These are phyloP conservation scores for Oryza longistaminata DNA, from an alignment of 176 grass and related monocot species.

Conservation along the genomic window DNA sequence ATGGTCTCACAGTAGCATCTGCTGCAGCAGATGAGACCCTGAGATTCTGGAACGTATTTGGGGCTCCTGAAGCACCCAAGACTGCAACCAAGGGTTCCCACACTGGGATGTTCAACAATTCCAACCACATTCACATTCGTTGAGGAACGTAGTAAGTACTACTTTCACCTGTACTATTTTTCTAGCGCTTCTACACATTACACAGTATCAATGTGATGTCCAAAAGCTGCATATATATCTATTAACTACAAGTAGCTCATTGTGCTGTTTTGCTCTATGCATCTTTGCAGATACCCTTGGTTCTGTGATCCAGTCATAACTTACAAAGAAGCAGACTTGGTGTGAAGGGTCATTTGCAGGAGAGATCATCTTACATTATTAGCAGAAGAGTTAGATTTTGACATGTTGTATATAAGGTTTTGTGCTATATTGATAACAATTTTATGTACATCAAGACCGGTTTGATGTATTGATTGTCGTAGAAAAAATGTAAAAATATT, in stretches of 20 bases:
- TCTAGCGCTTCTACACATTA: not conserved
- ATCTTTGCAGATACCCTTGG: not conserved
- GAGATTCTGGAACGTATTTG: slow-evolving; percentile 65
- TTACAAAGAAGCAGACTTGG: not conserved
- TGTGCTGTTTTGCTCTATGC: not conserved
- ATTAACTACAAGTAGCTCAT: not conserved
- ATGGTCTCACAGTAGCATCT: slow-evolving; percentile 65
- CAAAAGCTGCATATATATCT: not conserved
- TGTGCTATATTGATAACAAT: slow-evolving; percentile 24
- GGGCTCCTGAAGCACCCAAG: slow-evolving; percentile 50
- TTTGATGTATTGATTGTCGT: slow-evolving; percentile 24
- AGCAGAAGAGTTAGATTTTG: not conserved
- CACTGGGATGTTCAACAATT: slow-evolving; percentile 53
- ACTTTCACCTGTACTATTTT: not conserved
- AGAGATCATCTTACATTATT: not conserved
- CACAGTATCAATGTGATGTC: not conserved
- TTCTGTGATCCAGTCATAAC: not conserved
- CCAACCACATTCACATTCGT: slow-evolving; percentile 62
- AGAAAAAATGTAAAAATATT: too few relatives aligned
- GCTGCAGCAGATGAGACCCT: slow-evolving; percentile 65
- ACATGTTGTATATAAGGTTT: not conserved
- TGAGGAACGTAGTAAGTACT: slow-evolving; percentile 13
- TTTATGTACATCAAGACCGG: slow-evolving; percentile 31
- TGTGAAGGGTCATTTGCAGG: not conserved
- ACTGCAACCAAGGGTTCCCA: slow-evolving; percentile 41